These are phyloP conservation scores for Podospora tetraspora DNA, from an alignment of 495 filamentous ascomycete genomes.

Conservation along the genomic window DNA sequence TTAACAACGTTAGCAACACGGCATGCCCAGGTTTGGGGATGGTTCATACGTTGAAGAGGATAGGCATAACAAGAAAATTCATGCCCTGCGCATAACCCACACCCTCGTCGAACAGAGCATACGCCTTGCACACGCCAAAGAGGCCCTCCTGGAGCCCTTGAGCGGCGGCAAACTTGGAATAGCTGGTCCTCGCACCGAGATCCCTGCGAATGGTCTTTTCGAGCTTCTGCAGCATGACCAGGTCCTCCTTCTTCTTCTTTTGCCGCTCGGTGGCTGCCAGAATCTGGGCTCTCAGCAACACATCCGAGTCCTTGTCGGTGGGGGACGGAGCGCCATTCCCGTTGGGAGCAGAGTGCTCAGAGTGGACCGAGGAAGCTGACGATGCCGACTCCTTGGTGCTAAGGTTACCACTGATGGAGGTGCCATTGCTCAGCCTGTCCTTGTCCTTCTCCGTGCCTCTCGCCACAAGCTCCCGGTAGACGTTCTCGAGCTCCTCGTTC, in stretches of 20 bases:
- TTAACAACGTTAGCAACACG: background rate
- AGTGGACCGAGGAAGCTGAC: constrained; percentile 77
- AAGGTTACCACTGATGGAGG: constrained; percentile 37
- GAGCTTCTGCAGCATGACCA: constrained; percentile 64
- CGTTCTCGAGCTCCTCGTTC: constrained; percentile 79
- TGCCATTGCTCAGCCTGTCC: constrained; percentile 51
- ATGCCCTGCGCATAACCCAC: constrained; percentile 98
- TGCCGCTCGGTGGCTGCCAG: constrained; percentile 59
- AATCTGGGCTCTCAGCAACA: constrained; percentile 59
- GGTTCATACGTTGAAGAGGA: constrained; percentile 81
- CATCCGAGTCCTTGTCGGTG: constrained; percentile 62
- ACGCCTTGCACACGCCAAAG: constrained; percentile 94
- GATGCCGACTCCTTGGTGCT: constrained; percentile 61
- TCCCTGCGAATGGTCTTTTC: constrained; percentile 90
- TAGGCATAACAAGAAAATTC: constrained; percentile 97
- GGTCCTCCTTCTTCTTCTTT: constrained; percentile 72
- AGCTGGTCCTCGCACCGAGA: constrained; percentile 88
- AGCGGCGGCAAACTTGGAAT: constrained; percentile 84
- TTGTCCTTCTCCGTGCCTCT: constrained; percentile 77
- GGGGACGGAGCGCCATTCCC: constrained; percentile 52
- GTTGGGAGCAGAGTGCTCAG: constrained; percentile 66
- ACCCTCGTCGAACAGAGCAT: constrained; percentile 87
- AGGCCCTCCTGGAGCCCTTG: constrained; percentile 90
- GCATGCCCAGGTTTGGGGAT: background rate
- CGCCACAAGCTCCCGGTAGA: constrained; percentile 76